phyloP scores from a whole-genome alignment of 2,329 filamentous ascomycete genomes.

The Leptosphaerulina australis region DNA sequence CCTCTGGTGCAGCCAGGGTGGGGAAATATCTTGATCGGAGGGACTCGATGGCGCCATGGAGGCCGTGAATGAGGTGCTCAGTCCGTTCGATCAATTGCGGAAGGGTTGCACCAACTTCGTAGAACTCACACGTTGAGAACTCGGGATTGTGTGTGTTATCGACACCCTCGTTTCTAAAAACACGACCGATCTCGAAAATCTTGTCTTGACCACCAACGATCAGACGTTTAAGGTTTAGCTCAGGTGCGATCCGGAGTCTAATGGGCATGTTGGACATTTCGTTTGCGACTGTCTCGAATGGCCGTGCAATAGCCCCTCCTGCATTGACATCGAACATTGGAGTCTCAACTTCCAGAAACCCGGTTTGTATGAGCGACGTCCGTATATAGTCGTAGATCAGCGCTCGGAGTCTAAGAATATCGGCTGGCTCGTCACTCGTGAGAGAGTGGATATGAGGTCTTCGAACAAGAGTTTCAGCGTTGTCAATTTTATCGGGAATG shows the following conservation, averaged over 20 bases:
- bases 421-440: slow-evolving; percentile 70
- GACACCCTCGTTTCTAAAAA: slow-evolving; percentile 87
- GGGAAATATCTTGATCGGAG: slow-evolving; percentile 51
- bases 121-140: slow-evolving; percentile 97
- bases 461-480: slow-evolving; percentile 73
- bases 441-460: slow-evolving; percentile 87
- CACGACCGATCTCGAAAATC: slow-evolving; percentile 91
- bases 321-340: slow-evolving; percentile 83
- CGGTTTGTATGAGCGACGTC: slow-evolving; percentile 70
- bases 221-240: slow-evolving; percentile 92
- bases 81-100: slow-evolving; percentile 76
- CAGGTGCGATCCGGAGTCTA: slow-evolving; percentile 85
- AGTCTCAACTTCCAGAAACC: slow-evolving; percentile 88
- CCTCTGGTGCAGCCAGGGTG: slow-evolving; percentile 50
- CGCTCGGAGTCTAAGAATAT: slow-evolving; percentile 76
- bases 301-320: slow-evolving; percentile 84
- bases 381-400: slow-evolving; percentile 76
- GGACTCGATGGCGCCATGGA: slow-evolving; percentile 47
- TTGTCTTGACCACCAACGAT: slow-evolving; percentile 86
- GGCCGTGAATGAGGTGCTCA: slow-evolving; percentile 66
- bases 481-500: slow-evolving; percentile 72
- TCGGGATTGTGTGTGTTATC: slow-evolving; percentile 86
- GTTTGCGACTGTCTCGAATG: slow-evolving; percentile 80
- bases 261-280: slow-evolving; percentile 75
- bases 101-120: slow-evolving; percentile 81